A percentile compares a stretch with the other conserved stretches of the same genome.
phyloP scores from a whole-genome alignment of 2,329 filamentous ascomycete species.

The Xylaria sp. region DNA sequence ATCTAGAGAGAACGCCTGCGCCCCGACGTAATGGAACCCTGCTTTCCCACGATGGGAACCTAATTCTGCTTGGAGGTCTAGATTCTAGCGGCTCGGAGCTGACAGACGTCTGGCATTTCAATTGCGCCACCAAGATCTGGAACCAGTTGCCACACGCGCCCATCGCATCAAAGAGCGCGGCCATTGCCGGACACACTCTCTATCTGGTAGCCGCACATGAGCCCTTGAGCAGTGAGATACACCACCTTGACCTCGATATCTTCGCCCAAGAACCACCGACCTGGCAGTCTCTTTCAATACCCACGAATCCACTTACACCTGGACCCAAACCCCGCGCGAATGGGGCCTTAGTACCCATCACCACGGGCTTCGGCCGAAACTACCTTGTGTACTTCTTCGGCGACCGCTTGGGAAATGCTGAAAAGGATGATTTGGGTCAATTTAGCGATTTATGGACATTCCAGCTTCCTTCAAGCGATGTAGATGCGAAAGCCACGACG shows the following conservation, averaged over 20 bases:
- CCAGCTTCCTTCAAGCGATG: constrained; percentile 57
- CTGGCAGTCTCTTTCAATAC: constrained; percentile 54
- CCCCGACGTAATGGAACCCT: constrained; percentile 50
- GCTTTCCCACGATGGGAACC: constrained; percentile 56
- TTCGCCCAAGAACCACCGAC: constrained; percentile 49
- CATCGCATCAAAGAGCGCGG: constrained; percentile 53
- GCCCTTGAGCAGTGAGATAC: constrained; percentile 50
- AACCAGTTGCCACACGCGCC: constrained; percentile 59
- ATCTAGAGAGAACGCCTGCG: constrained; percentile 48
- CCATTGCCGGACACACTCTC: constrained; percentile 57
- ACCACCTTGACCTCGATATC: constrained; percentile 51
- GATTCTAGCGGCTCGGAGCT: constrained; percentile 45
- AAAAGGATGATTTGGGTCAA: constrained; percentile 42
- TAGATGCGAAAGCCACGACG: constrained; percentile 39
- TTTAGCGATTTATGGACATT: constrained; percentile 63
- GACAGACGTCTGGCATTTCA: constrained; percentile 63
- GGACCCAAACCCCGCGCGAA: constrained; percentile 57
- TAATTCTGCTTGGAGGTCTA: constrained; percentile 63
- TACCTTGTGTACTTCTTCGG: constrained; percentile 65
- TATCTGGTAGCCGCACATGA: constrained; percentile 58
- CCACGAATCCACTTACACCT: constrained; percentile 52
- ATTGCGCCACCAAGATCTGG: constrained; percentile 61
- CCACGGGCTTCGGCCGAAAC: constrained; percentile 62
- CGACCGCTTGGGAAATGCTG: constrained; percentile 44
- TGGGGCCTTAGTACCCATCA: constrained; percentile 58